Percentiles rank a stretch among this genome's conserved stretches.
phyloP scores from a whole-genome alignment of 1,139 yeast genomes.

The Blastobotrys elegans region DNA sequence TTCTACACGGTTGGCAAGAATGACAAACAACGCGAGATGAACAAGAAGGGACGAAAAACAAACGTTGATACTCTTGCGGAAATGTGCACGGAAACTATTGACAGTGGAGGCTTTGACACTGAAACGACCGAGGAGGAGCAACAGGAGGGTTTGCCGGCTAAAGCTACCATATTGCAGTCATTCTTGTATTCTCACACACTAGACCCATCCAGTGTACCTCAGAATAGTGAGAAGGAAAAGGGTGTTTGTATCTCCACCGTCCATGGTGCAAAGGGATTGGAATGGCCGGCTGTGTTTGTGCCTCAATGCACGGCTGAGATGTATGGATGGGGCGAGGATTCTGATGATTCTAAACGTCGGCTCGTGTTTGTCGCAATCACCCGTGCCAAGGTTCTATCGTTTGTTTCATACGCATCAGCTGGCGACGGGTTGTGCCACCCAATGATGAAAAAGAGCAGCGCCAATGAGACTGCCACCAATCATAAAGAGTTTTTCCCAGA shows the following conservation, averaged over 20 bases:
- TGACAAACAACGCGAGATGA: not conserved
- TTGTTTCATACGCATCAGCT: conserved; percentile 24
- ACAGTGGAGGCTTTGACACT: not conserved
- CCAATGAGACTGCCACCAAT: not conserved
- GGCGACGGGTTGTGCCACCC: not conserved
- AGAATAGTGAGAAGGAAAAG: conserved; percentile 15
- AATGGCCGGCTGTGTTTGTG: conserved; percentile 89
- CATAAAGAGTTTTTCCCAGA: not conserved
- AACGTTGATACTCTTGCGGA: not conserved
- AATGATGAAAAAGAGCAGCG: not conserved
- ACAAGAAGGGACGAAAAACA: not conserved
- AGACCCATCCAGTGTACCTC: conserved; percentile 36
- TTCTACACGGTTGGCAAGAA: not conserved
- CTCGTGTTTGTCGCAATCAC: conserved; percentile 86
- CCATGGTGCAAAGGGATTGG: conserved; percentile 89
- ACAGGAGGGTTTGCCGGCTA: conserved; percentile 15
- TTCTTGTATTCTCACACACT: conserved; percentile 60
- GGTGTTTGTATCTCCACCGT: conserved; percentile 60
- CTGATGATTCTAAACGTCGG: conserved; percentile 61
- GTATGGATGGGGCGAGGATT: conserved; percentile 20
- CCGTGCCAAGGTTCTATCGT: conserved; percentile 58
- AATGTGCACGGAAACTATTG: not conserved
- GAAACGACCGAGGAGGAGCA: conserved; percentile 15
- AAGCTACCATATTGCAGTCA: conserved; percentile 39
- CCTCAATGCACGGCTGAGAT: conserved; percentile 38